These are phyloP conservation scores for Dovyalis caffra DNA, from an alignment of 345 rosid species.

Conservation along the genomic window DNA sequence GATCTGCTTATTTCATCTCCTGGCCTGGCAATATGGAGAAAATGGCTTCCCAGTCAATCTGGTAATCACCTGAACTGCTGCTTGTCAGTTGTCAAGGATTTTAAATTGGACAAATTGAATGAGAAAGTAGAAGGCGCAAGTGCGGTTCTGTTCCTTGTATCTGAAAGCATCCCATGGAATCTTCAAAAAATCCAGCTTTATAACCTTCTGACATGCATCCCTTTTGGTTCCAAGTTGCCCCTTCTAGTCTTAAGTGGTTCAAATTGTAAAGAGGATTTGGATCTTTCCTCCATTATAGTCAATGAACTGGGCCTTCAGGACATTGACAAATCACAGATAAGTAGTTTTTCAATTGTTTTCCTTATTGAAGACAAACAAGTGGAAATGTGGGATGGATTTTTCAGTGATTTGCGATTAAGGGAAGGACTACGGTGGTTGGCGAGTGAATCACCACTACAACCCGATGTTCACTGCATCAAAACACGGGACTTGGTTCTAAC, in stretches of 20 bases:
- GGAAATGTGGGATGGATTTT: constrained; percentile 51
- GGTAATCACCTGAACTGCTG: constrained; percentile 49
- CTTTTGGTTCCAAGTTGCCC: constrained; percentile 67
- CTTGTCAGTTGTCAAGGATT: constrained; percentile 65
- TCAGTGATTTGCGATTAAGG: constrained; percentile 60
- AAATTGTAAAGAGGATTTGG: constrained; percentile 32
- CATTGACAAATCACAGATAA: constrained; percentile 62
- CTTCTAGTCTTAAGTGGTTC: constrained; percentile 68
- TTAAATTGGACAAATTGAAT: constrained; percentile 31
- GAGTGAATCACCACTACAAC: constrained; percentile 66
- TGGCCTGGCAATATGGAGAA: constrained; percentile 79
- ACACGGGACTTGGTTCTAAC: constrained; percentile 56
- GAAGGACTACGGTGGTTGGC: constrained; percentile 90
- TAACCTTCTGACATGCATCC: constrained; percentile 57
- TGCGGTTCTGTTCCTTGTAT: constrained; percentile 71
- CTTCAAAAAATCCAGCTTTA: constrained; percentile 58
- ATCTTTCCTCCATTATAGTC: constrained; percentile 40
- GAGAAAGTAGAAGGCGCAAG: constrained; percentile 61
- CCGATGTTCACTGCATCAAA: constrained; percentile 49
- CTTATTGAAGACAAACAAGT: constrained; percentile 45
- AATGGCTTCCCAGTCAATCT: constrained; percentile 50
- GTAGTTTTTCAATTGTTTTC: constrained; percentile 51
- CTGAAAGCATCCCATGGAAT: constrained; percentile 58
- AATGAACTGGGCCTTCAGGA: constrained; percentile 57
- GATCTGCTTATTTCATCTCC: constrained; percentile 56